Base-by-base conservation (phyloP, 2,329 filamentous ascomycete genomes). In the Alternaria sp. region DNA sequence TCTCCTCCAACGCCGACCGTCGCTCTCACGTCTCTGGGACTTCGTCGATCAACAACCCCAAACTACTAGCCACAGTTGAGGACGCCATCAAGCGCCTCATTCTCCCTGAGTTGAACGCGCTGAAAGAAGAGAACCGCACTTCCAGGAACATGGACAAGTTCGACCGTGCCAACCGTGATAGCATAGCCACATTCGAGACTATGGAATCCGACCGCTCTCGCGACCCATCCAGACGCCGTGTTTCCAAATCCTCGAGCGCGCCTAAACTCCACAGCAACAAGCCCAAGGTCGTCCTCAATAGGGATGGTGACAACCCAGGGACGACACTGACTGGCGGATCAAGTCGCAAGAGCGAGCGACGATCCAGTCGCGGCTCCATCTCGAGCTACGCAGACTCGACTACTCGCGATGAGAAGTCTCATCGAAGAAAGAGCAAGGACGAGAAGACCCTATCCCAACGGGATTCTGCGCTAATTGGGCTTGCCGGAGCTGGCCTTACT, bases 51-150 rank as follows among this genome's bases (percentile, higher is more conserved):
- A 96, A 96, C 80, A 97, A 97, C 72, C 94, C 94, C 0, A 95
- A 93, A 74, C 82, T 97, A 2, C 85, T 97, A 2, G 92, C 95
- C 72, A 95, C 93, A 0, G 94, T 97, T 3, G 94, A 97, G 80
- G 93, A 97, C 79, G 93, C 93, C 14, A 96, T 97, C 72, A 89
- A 93, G 64, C 87, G 93, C 49, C 84, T 97, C 51, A 96, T 97
- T 54, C 81, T 99, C 3, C 95, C 95, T 0, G 94, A 99, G 78
- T 84, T 99, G 44, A 94, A 93, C 69, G 92, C 93, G 9, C 83
- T 99, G 55, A 97, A 97, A 78, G 89, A 94, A 70, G 93, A 97
- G 73, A 91, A 94, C 76, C 94, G 92, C 77, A 90, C 90, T 65
- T 88, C 90, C 64, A 86, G 90, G 65, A 90, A 88, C 69, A 87